phyloP scores from a whole-genome alignment of 2,329 filamentous ascomycete species.

The Apiospora pterosperma region DNA sequence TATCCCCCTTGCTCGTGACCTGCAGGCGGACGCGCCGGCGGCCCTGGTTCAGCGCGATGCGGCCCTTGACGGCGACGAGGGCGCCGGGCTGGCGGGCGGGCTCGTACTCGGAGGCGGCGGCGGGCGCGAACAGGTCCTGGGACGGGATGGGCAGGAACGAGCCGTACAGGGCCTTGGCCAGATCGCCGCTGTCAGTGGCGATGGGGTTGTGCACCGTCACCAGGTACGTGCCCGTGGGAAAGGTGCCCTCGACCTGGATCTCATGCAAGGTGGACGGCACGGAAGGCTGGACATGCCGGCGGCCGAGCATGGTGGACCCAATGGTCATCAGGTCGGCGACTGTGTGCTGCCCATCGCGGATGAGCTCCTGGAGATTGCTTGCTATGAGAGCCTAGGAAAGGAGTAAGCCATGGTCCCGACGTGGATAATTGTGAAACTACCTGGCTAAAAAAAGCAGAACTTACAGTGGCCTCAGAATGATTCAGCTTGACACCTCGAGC shows the following conservation, averaged over 20 bases:
- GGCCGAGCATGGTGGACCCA: constrained; percentile 87
- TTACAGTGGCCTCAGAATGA: constrained; percentile 80
- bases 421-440: neutral
- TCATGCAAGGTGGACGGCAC: constrained; percentile 77
- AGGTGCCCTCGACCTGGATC: constrained; percentile 93
- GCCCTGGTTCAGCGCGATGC: constrained; percentile 69
- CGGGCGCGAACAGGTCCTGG: constrained; percentile 63
- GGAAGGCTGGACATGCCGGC: constrained; percentile 83
- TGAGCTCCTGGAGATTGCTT: constrained; percentile 89
- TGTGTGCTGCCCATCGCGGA: constrained; percentile 90
- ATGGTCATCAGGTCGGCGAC: constrained; percentile 93
- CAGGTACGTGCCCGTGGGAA: constrained; percentile 84
- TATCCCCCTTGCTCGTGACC: constrained; percentile 83
- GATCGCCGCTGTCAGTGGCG: constrained; percentile 78
- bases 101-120: constrained; percentile 63
- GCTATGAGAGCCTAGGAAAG: constrained; percentile 70
- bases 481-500: constrained; percentile 87
- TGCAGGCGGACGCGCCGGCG: constrained; percentile 69
- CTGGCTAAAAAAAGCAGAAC: constrained; percentile 10
- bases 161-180: constrained; percentile 84
- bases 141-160: constrained; percentile 82
- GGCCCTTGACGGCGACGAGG: constrained; percentile 64
- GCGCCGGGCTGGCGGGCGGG: constrained; percentile 72
- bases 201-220: constrained; percentile 93
- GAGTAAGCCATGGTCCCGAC: neutral